phyloP scores from a whole-genome alignment of 2,329 filamentous ascomycete species.

The Domatiomyces catenatus region DNA sequence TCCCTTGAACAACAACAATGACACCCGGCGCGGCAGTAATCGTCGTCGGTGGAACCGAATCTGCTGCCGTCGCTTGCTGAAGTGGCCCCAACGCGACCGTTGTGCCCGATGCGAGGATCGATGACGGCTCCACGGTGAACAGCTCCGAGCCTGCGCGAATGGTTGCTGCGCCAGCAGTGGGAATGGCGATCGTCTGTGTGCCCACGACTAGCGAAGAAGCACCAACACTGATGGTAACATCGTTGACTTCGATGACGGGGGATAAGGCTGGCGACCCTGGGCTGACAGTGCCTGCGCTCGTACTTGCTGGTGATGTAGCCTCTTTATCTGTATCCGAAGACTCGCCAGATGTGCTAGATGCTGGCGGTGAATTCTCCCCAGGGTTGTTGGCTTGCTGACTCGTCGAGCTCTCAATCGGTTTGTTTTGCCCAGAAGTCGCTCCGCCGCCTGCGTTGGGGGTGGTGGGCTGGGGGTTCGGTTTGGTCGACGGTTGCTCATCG shows the following conservation, averaged over 20 bases:
- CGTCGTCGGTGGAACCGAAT: constrained; percentile 3
- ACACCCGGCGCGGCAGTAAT: constrained; percentile 9
- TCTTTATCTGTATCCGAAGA: not conserved
- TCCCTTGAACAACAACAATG: constrained; percentile 15
- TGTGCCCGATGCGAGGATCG: constrained; percentile 9
- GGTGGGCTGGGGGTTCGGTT: not conserved
- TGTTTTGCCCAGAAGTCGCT: not conserved
- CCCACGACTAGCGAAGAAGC: constrained; percentile 14
- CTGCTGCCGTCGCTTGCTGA: not conserved
- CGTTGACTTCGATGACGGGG: constrained; percentile 1
- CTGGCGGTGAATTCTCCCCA: not conserved
- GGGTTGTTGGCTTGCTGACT: not conserved
- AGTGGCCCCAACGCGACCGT: constrained; percentile 9
- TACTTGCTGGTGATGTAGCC: not conserved
- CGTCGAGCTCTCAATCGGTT: not conserved
- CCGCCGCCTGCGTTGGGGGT: too few relatives aligned
- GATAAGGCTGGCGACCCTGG: not conserved
- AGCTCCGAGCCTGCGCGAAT: constrained; percentile 3
- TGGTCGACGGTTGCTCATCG: not conserved
- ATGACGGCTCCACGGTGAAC: constrained; percentile 2
- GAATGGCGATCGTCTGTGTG: constrained; percentile 10
- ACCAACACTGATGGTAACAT: constrained; percentile 11
- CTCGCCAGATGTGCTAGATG: not conserved
- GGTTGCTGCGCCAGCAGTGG: constrained; percentile 5
- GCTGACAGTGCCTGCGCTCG: not conserved